These are phyloP conservation scores for Aphanomyces stellatus DNA, from an alignment of 352 stramenopile genomes.

Conservation along the genomic window DNA sequence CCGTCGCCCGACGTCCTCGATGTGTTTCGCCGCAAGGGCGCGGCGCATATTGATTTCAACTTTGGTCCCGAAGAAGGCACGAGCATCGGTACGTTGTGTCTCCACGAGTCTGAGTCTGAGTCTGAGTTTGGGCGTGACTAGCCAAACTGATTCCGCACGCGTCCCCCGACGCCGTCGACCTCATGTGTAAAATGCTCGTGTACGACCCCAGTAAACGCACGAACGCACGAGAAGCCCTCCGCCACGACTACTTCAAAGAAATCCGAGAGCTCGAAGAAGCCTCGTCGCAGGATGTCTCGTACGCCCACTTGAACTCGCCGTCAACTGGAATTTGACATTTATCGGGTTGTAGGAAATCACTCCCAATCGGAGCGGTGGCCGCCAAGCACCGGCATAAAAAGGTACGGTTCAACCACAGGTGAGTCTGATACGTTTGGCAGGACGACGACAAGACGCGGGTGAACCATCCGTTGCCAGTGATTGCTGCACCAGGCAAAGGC, in stretches of 20 bases:
- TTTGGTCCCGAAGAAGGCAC: slow-evolving; percentile 85
- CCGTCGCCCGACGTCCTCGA: slow-evolving; percentile 74
- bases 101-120: background rate
- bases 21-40: slow-evolving; percentile 87
- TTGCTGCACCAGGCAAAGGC: background rate
- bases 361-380: too few relatives aligned
- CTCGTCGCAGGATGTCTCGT: too few relatives aligned
- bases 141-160: slow-evolving; percentile 86
- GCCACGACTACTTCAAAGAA: slow-evolving; percentile 86
- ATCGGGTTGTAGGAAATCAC: too few relatives aligned
- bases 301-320: too few relatives aligned
- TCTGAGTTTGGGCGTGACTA: background rate
- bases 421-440: too few relatives aligned
- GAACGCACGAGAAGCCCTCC: slow-evolving; percentile 82
- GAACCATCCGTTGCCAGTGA: background rate
- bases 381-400: slow-evolving; percentile 15
- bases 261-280: slow-evolving; percentile 67
- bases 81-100: slow-evolving; percentile 28
- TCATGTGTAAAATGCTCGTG: slow-evolving; percentile 81
- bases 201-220: slow-evolving; percentile 87
- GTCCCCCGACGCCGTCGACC: slow-evolving; percentile 75
- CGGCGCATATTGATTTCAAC: slow-evolving; percentile 89
- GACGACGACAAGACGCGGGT: slow-evolving; percentile 6
- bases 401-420: too few relatives aligned
- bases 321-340: too few relatives aligned